A percentile compares a stretch with the other conserved stretches of the same genome.
These are phyloP conservation scores for Colletotrichum sp. DNA, from an alignment of 2,329 filamentous ascomycete genomes.

Conservation along the genomic window DNA sequence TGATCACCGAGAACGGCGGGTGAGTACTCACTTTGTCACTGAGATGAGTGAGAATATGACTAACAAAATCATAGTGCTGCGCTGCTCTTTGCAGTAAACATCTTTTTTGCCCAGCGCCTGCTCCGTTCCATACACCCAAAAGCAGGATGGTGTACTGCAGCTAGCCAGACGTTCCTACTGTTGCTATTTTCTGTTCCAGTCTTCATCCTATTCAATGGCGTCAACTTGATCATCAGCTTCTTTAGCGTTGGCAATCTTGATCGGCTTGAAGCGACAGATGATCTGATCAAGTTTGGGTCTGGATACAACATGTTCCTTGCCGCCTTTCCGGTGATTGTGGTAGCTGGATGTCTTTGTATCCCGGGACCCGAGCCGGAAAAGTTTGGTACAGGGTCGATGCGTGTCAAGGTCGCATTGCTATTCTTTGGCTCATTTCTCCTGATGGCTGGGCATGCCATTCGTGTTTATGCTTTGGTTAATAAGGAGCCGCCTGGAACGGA, in stretches of 20 bases:
- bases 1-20: constrained; percentile 41
- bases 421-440: constrained; percentile 22
- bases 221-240: constrained; percentile 29
- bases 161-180: constrained; percentile 27
- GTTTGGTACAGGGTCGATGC: constrained; percentile 35
- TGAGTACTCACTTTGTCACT: constrained; percentile 4
- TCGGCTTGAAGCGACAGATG: constrained; percentile 14
- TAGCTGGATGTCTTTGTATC: constrained; percentile 28
- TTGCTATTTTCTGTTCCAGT: constrained; percentile 30
- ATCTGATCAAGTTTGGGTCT: constrained; percentile 23
- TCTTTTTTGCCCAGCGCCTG: constrained; percentile 43
- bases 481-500: constrained; percentile 24
- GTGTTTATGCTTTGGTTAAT: constrained; percentile 29
- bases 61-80: constrained; percentile 28
- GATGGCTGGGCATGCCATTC: constrained; percentile 24
- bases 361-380: constrained; percentile 31
- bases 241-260: constrained; percentile 23
- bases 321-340: constrained; percentile 24
- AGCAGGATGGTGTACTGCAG: constrained; percentile 36
- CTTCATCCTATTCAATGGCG: constrained; percentile 36
- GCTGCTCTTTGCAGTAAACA: constrained; percentile 39
- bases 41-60: not conserved
- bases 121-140: constrained; percentile 40
- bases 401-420: constrained; percentile 33
- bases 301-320: constrained; percentile 27